phyloP scores from a whole-genome alignment of 2,329 filamentous ascomycete genomes.

The Acrocalymma vagum region DNA sequence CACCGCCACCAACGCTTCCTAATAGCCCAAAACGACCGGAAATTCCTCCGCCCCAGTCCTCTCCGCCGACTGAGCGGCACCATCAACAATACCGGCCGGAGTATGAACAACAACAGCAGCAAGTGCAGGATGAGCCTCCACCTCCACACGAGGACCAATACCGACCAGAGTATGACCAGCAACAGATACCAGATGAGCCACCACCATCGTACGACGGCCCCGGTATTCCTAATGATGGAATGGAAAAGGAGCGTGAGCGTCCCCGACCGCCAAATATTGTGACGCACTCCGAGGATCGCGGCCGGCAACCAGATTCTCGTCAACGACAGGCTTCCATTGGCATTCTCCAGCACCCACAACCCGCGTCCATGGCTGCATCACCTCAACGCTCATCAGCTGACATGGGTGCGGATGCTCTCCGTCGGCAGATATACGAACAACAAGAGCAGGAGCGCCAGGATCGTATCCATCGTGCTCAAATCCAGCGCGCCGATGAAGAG shows the following conservation, averaged over 20 bases:
- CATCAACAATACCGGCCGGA: conserved; percentile 18
- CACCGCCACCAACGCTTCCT: conserved; percentile 31
- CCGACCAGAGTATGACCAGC: conserved; percentile 28
- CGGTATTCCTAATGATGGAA: conserved; percentile 35
- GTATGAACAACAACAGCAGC: conserved; percentile 8
- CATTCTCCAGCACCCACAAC: conserved; percentile 47
- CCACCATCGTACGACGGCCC: conserved; percentile 45
- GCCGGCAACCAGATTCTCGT: conserved; percentile 28
- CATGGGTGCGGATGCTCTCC: conserved; percentile 47
- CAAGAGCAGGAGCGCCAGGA: conserved; percentile 43
- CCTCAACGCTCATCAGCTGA: conserved; percentile 44
- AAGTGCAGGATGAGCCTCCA: conserved; percentile 12
- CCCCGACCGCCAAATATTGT: conserved; percentile 40
- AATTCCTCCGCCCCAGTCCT: conserved; percentile 13
- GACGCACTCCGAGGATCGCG: conserved; percentile 25
- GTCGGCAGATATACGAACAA: conserved; percentile 42
- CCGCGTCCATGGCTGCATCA: conserved; percentile 49
- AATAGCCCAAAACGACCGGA: conserved; percentile 28
- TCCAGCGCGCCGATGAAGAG: conserved; percentile 32
- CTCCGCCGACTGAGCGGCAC: conserved; percentile 17
- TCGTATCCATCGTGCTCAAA: conserved; percentile 36
- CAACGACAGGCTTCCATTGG: conserved; percentile 41
- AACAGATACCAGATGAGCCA: conserved; percentile 35
- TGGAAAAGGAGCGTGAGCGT: conserved; percentile 40
- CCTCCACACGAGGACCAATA: conserved; percentile 8